phyloP scores from a whole-genome alignment of 2,329 filamentous ascomycete species.

The Epichloe typhina region DNA sequence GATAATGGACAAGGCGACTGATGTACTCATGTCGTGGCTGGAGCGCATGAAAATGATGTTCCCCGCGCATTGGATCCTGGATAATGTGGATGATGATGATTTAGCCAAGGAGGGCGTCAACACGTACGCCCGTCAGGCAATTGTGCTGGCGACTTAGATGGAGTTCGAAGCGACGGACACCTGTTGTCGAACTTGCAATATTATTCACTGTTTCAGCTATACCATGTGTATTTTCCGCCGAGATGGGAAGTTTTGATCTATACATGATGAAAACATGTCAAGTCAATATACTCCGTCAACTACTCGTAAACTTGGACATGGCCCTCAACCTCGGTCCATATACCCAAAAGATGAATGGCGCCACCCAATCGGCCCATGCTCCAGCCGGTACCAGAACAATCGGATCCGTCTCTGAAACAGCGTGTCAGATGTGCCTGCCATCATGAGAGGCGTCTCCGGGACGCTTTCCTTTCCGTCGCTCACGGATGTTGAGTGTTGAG shows the following conservation, averaged over 20 bases:
- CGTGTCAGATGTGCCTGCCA: too few relatives aligned
- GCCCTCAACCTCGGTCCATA: slow-evolving; percentile 1
- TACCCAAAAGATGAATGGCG: slow-evolving; percentile 2
- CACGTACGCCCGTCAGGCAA: not conserved
- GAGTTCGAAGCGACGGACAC: too few relatives aligned
- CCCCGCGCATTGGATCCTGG: not conserved
- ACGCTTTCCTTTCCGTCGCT: too few relatives aligned
- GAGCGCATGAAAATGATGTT: not conserved
- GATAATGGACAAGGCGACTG: not conserved
- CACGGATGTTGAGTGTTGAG: too few relatives aligned
- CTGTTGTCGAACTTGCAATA: too few relatives aligned
- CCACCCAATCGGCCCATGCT: not conserved
- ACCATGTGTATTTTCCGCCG: too few relatives aligned
- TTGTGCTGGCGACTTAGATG: not conserved
- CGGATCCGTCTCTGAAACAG: too few relatives aligned
- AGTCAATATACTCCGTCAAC: not conserved
- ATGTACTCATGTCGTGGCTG: not conserved
- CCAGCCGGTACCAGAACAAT: too few relatives aligned
- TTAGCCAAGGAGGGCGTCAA: not conserved
- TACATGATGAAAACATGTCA: too few relatives aligned
- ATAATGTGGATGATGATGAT: not conserved
- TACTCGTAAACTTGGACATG: not conserved
- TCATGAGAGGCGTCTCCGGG: too few relatives aligned
- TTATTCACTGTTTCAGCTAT: too few relatives aligned
- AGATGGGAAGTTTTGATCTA: too few relatives aligned